Base-by-base conservation (phyloP, 1,284 basidiomycete genomes). In the Trichosporon sp. region DNA sequence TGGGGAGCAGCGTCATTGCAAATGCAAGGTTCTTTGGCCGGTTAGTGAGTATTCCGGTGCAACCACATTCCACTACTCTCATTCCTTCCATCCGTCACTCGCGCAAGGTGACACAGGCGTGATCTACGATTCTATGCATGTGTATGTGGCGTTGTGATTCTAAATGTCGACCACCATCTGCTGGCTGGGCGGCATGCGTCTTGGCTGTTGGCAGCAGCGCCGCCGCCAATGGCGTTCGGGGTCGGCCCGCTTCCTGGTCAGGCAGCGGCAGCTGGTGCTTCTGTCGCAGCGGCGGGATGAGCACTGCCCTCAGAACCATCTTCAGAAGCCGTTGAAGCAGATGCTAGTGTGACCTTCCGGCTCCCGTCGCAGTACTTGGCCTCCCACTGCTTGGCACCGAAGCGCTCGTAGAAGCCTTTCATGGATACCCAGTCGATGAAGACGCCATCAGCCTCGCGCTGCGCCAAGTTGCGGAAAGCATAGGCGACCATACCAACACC, bases 351-450 rank as follows among this genome's bases (percentile, higher is more conserved):
- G 14, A 63, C 59, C 59, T 63, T 63, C 16, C 59, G 31, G 35
- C 16, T 35, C 6, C 59, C 59, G 31, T 63, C 59, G 32, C 59
- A 65, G 38, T 78, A 78, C 16, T 56, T 35, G 14, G 64, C 70
- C 65, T 73, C 71, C 77, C 76, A 78, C 51, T 59, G 48, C 40
- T 54, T 32, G 16, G 72, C 68, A 1, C 77, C 77, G 19, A 71
- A 70, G 26, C 72, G 70, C 70, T 75, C 70, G 35, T 78, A 78
- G 51, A 75, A 78, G 8, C 74, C 76, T 16, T 70, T 64, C 72
- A 78, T 70, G 51, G 43, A 38, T 4, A 77, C 76, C 77, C 77
- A 76, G 54, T 78, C 77, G 66, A 78, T 75, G 68, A 77, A 78
- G 54, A 73, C 72, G 16, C 76, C 74, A 38, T 78, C 74, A 0